A percentile compares a stretch with the other conserved stretches of the same genome.
Evolutionary conservation across 2,329 filamentous ascomycete genomes (phyloP).

Genomic region (Fusarium tjaetaba): DNA sequence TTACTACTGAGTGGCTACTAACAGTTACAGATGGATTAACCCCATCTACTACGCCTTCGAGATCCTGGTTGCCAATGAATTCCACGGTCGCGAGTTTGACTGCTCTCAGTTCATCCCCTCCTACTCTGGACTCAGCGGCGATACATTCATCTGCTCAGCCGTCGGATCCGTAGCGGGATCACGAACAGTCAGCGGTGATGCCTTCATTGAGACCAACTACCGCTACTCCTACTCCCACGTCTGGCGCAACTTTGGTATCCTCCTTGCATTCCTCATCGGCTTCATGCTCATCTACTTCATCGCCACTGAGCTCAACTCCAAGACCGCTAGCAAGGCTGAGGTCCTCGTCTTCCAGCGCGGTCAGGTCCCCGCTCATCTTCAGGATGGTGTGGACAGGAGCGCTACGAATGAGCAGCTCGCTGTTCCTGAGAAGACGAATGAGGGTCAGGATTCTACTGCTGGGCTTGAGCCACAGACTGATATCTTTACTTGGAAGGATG

Average conservation of each 20-base stretch:
- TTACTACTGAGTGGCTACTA: rapidly evolving
- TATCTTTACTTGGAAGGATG: constrained; percentile 82
- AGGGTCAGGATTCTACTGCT: constrained; percentile 33
- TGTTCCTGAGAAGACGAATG: constrained; percentile 37
- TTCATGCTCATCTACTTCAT: constrained; percentile 73
- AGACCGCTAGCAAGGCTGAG: constrained; percentile 71
- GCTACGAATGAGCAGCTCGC: constrained; percentile 46
- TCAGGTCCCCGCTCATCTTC: constrained; percentile 57
- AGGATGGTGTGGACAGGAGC: constrained; percentile 40
- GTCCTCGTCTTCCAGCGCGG: constrained; percentile 73
- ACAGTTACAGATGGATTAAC: constrained; percentile 74
- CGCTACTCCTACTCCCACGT: constrained; percentile 66
- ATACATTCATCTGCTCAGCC: constrained; percentile 63
- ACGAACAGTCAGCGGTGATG: constrained; percentile 66
- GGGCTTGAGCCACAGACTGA: constrained; percentile 57
- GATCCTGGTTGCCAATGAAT: constrained; percentile 77
- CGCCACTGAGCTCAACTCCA: constrained; percentile 72
- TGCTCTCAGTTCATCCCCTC: constrained; percentile 64
- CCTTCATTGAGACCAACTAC: constrained; percentile 66
- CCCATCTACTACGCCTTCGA: constrained; percentile 81
- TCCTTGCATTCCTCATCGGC: constrained; percentile 70
- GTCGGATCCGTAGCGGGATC: constrained; percentile 65
- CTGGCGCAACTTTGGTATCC: constrained; percentile 76
- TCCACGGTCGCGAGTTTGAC: constrained; percentile 64
- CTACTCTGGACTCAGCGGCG: constrained; percentile 55